phyloP scores from a whole-genome alignment of 768 basidiomycete genomes.

The Calocybe gangraenosa region DNA sequence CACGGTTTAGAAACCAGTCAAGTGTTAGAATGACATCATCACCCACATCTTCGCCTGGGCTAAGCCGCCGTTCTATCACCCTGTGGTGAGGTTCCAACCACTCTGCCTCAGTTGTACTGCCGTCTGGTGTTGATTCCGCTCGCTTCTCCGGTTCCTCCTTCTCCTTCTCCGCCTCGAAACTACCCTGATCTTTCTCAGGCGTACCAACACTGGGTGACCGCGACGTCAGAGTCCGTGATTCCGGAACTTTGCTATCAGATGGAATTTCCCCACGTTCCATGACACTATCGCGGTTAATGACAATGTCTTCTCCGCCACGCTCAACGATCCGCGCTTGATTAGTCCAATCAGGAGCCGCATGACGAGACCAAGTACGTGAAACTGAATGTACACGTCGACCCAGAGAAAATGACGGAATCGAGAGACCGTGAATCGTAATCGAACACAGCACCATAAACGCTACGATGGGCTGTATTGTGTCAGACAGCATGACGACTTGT shows the following conservation, averaged over 20 bases:
- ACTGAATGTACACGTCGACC: constrained; percentile 87
- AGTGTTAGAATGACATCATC: not conserved
- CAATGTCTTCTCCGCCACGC: constrained; percentile 64
- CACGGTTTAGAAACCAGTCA: not conserved
- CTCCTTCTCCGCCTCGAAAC: constrained; percentile 15
- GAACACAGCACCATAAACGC: constrained; percentile 93
- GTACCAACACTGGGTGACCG: constrained; percentile 15
- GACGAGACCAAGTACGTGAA: constrained; percentile 86
- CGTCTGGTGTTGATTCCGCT: constrained; percentile 41
- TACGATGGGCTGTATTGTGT: constrained; percentile 87
- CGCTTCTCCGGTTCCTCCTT: constrained; percentile 14
- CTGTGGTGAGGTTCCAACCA: constrained; percentile 72
- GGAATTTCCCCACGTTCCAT: constrained; percentile 36
- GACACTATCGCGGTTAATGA: constrained; percentile 76
- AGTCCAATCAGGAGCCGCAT: constrained; percentile 78
- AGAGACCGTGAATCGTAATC: constrained; percentile 83
- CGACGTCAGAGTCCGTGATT: constrained; percentile 9
- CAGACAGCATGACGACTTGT: constrained; percentile 62
- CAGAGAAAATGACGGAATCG: constrained; percentile 93
- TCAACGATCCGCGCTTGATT: constrained; percentile 68
- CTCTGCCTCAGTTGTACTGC: constrained; percentile 39
- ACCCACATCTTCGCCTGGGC: constrained; percentile 67
- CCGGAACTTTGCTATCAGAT: constrained; percentile 11
- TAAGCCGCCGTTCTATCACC: constrained; percentile 56
- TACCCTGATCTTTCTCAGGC: constrained; percentile 14